Evolutionary conservation across 148 eudicot genomes (phyloP).

Genomic region (Chenopodium berlandieri): DNA sequence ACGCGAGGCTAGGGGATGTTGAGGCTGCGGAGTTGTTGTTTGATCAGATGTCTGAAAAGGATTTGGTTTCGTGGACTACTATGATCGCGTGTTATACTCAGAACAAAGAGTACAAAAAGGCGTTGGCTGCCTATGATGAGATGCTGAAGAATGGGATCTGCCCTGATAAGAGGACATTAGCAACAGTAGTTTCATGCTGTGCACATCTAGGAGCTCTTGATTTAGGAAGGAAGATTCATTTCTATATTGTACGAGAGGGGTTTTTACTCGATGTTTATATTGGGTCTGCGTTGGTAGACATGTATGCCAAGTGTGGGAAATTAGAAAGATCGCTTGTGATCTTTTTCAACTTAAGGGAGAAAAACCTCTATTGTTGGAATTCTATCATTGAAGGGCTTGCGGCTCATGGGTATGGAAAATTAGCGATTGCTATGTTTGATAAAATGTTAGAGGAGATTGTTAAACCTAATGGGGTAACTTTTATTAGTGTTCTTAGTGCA

Average conservation of each 20-base stretch:
- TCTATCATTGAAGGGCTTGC: constrained; percentile 46
- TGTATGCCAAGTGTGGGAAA: constrained; percentile 51
- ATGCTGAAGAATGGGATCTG: constrained; percentile 45
- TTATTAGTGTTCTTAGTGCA: constrained; percentile 42
- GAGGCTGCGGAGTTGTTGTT: constrained; percentile 51
- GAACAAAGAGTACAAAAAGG: constrained; percentile 49
- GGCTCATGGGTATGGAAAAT: constrained; percentile 39
- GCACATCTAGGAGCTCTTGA: constrained; percentile 50
- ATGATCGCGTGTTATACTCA: constrained; percentile 69
- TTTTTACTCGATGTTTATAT: constrained; percentile 37
- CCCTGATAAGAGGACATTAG: constrained; percentile 69
- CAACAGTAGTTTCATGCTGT: constrained; percentile 46
- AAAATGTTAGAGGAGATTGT: constrained; percentile 31
- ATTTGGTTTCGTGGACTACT: constrained; percentile 76
- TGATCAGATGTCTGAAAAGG: constrained; percentile 44
- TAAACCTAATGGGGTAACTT: constrained; percentile 40
- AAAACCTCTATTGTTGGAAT: constrained; percentile 42
- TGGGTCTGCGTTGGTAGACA: constrained; percentile 44
- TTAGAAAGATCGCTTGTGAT: constrained; percentile 36
- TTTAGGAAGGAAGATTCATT: constrained; percentile 34
- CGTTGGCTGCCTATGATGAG: constrained; percentile 52
- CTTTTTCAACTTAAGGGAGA: constrained; percentile 40
- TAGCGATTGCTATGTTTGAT: constrained; percentile 38
- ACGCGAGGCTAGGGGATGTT: constrained; percentile 51
- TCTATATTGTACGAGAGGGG: constrained; percentile 19